These are phyloP conservation scores for Jaltomata sinuosa DNA, from an alignment of 257 asterid species.

Conservation along the genomic window DNA sequence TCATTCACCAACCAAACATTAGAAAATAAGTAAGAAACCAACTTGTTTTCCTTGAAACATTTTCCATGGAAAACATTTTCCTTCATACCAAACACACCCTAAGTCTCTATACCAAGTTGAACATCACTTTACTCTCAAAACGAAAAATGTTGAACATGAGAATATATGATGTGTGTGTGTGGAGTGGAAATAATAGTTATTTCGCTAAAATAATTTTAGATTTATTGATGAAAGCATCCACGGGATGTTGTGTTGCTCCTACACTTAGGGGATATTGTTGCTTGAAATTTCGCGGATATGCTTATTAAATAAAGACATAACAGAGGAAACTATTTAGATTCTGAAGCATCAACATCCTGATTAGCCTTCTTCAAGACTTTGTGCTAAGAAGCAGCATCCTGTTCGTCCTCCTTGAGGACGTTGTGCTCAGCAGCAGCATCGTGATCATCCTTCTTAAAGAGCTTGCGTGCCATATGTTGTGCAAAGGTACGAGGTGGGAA, in stretches of 20 bases:
- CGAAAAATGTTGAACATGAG: neutral
- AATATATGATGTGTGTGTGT: neutral
- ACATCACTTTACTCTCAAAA: neutral
- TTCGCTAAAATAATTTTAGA: neutral
- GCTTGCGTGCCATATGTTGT: constrained; percentile 62
- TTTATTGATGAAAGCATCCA: neutral
- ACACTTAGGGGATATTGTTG: neutral
- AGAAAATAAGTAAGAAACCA: too few species aligned
- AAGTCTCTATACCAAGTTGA: neutral
- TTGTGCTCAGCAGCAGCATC: constrained; percentile 30
- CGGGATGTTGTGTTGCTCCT: neutral
- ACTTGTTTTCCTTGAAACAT: constrained; percentile 36
- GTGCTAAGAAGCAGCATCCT: constrained; percentile 19
- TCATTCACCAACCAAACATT: too few species aligned
- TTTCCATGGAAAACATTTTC: too few species aligned
- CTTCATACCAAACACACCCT: too few species aligned
- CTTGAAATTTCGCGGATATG: neutral
- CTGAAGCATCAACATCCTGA: constrained; percentile 11
- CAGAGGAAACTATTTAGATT: neutral
- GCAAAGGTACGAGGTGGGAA: constrained; percentile 70
- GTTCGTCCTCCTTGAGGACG: constrained; percentile 37
- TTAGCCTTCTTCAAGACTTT: constrained; percentile 44
- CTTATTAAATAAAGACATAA: neutral
- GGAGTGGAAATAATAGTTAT: neutral
- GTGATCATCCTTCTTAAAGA: constrained; percentile 38